Conservation (phyloP, 73 alveolate species). For the Paramecium tetraurelia region DNA sequence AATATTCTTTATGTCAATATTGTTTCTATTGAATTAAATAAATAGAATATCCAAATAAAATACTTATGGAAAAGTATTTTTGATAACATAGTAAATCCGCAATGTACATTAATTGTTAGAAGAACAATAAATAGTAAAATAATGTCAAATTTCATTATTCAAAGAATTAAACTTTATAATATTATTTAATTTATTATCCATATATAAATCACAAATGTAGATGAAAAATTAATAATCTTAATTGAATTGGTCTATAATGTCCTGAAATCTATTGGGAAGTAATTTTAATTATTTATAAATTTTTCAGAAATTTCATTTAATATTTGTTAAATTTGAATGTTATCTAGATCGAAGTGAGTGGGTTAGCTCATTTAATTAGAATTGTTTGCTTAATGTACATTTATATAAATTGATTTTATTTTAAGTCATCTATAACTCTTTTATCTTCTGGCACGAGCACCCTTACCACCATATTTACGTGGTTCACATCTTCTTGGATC, state of each 20-base stretch:
- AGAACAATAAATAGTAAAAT: neutral
- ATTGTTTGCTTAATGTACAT: neutral
- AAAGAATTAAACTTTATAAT: too few species aligned
- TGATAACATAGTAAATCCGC: too few species aligned
- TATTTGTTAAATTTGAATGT: neutral
- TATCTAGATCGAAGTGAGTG: neutral
- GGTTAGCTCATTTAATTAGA: neutral
- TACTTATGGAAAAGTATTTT: too few species aligned
- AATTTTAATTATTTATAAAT: neutral
- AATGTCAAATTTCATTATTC: neutral
- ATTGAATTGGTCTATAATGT: neutral
- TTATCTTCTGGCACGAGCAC: constrained; percentile 95
- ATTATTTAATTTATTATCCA: too few species aligned
- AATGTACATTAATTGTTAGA: too few species aligned
- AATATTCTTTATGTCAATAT: too few species aligned
- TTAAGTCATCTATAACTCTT: constrained; percentile 83
- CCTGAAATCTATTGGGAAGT: neutral
- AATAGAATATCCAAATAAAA: too few species aligned
- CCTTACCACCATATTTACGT: constrained; percentile 98
- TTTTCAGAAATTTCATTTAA: neutral
- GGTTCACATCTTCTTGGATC: constrained; percentile 99
- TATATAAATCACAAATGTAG: neutral
- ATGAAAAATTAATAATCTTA: neutral
- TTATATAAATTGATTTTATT: neutral
- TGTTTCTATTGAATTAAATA: too few species aligned